Base-by-base conservation (phyloP, 257 asterid species). In the Jaltomata sinuosa region DNA sequence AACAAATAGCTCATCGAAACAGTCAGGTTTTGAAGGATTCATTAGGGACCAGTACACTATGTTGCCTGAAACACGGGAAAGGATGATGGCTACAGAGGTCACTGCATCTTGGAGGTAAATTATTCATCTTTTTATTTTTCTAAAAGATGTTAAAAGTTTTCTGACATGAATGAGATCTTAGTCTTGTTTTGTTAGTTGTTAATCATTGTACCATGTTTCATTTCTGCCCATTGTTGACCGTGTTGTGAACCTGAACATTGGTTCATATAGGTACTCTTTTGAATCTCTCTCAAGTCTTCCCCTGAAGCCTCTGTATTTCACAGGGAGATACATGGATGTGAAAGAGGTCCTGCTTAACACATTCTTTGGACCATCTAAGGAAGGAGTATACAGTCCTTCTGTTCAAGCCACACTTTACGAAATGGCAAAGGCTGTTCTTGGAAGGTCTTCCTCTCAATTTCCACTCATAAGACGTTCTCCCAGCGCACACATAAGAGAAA, bases 1-100 rank as follows among this genome's bases (percentile, higher is more conserved):
- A 18, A 84, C 74, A 53, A 54, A 40, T 77, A 12, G 57, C 54
- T 22, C 31, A 29, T 22, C 83, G 54, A 82, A 59, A 83, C 96
- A 97, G 99, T 97, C 99, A 42, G 99, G 99, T 71, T 97, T 97
- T 91, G 97, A 97, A 93, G 96, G 97, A 84, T 97, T 97, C 86
- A 83, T 97, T 83, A 89, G 97, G 89, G 98, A 95, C 89, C 88
- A 88, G 89, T 90, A 93, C 84, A 97, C 99, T 31, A 90, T 94
- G 61, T 90, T 97, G 92, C 98, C 98, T 79, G 99, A 97, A 81
- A 95, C 99, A 84, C 87, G 88, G 69, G 98, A 97, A 90, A 92
- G 99, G 90, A 90, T 95, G 88, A 86, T 97, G 88, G 99, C 98
- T 83, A 97, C 99, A 34, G 98, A 95, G 88, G 91, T 97, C 89